phyloP scores from a whole-genome alignment of 2,329 filamentous ascomycete genomes.

The Fusarium sacchari region DNA sequence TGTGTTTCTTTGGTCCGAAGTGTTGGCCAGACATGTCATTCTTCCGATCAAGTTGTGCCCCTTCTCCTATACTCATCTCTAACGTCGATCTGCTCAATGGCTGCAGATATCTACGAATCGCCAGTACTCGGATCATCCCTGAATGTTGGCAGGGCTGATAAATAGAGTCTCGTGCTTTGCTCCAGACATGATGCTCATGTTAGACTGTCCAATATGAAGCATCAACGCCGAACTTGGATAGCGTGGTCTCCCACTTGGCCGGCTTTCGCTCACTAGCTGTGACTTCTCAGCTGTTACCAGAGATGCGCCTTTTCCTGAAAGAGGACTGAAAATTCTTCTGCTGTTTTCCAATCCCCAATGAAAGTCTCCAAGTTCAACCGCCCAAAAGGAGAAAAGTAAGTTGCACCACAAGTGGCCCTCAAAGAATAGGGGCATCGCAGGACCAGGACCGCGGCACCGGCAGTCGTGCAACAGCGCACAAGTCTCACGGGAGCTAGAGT shows the following conservation, averaged over 20 bases:
- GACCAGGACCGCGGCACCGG: constrained; percentile 31
- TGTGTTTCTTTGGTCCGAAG: constrained; percentile 5
- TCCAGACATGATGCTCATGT: constrained; percentile 13
- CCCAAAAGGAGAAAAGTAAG: constrained; percentile 10
- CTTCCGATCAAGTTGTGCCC: constrained; percentile 11
- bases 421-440: constrained; percentile 11
- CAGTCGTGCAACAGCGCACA: constrained; percentile 22
- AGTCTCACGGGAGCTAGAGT: constrained; percentile 21
- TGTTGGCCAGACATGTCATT: neutral
- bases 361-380: neutral
- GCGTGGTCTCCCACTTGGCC: neutral
- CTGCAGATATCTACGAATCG: constrained; percentile 16
- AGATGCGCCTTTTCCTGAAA: neutral
- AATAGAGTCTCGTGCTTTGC: neutral
- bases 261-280: constrained; percentile 15
- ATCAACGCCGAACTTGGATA: constrained; percentile 12
- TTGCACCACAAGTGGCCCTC: constrained; percentile 21
- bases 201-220: constrained; percentile 5
- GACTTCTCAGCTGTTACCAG: constrained; percentile 6
- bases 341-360: neutral
- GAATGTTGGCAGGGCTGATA: constrained; percentile 34
- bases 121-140: neutral
- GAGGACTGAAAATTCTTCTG: constrained; percentile 1
- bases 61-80: constrained; percentile 5
- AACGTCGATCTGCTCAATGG: constrained; percentile 23